These are phyloP conservation scores for Pinus tabuliformis DNA, from an alignment of 75 land plant species.

Conservation along the genomic window DNA sequence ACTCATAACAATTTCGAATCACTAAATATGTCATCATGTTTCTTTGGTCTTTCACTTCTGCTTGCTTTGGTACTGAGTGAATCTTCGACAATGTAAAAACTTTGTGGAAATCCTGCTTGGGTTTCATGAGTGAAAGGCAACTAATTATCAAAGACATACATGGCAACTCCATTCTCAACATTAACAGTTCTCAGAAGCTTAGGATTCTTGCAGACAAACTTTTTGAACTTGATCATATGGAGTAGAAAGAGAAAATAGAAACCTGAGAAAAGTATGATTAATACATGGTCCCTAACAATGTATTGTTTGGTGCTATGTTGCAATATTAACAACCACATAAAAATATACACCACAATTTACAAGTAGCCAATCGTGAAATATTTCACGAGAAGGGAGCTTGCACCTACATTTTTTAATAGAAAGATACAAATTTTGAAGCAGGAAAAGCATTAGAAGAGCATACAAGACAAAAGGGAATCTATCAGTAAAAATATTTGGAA, in stretches of 20 bases:
- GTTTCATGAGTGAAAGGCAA: too few species aligned
- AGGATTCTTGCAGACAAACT: not conserved
- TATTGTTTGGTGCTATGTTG: too few species aligned
- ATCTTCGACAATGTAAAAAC: too few species aligned
- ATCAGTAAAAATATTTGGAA: conserved; percentile 4
- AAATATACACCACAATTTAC: not conserved
- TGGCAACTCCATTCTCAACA: not conserved
- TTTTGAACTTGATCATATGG: not conserved
- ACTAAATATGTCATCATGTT: too few species aligned
- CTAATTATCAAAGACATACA: too few species aligned
- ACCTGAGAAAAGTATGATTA: not conserved
- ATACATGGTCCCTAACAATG: not conserved
- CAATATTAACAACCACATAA: not conserved
- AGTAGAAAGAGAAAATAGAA: not conserved
- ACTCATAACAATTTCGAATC: too few species aligned
- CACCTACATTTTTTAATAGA: conserved; percentile 1
- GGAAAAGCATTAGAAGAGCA: not conserved
- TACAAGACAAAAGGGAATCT: not conserved
- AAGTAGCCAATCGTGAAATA: not conserved
- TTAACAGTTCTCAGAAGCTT: not conserved
- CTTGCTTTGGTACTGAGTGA: too few species aligned
- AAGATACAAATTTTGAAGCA: not conserved
- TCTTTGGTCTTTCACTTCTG: too few species aligned
- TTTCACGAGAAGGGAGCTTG: not conserved
- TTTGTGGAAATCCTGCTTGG: too few species aligned